phyloP scores from a whole-genome alignment of 306 rosid genomes.

The Fagus crenata region DNA sequence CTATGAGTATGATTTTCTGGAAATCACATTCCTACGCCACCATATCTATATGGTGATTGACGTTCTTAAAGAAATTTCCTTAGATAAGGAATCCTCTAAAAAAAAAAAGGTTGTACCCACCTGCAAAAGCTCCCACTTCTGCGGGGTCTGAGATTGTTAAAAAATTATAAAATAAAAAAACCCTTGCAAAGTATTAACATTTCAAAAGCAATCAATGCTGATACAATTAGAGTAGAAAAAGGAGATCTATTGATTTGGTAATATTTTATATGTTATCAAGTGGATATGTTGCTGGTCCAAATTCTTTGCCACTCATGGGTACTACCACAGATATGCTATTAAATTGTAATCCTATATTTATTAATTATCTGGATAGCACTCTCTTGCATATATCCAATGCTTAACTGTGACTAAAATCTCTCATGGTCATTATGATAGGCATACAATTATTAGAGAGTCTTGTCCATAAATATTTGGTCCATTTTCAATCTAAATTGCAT shows the following conservation, averaged over 20 bases:
- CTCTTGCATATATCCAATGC: not conserved
- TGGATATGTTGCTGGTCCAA: not conserved
- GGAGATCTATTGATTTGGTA: not conserved
- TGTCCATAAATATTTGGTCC: not conserved
- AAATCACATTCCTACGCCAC: not conserved
- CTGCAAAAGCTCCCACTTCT: too few relatives aligned
- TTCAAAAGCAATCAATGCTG: not conserved
- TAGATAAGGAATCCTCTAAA: not conserved
- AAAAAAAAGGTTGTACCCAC: too few relatives aligned
- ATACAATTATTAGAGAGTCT: not conserved
- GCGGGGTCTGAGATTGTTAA: too few relatives aligned
- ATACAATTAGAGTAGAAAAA: conserved; percentile 2
- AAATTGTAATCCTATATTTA: not conserved
- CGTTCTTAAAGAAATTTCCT: not conserved
- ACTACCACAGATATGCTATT: not conserved
- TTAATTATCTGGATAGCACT: not conserved
- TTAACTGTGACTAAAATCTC: conserved; percentile 16
- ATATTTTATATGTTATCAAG: not conserved
- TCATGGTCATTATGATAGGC: not conserved
- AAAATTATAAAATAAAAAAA: not conserved
- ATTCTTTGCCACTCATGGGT: not conserved
- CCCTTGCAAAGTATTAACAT: not conserved
- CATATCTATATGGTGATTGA: not conserved
- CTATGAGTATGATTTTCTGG: not conserved
- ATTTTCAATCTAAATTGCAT: not conserved